Evolutionary conservation across 306 rosid genomes (phyloP).

Genomic region (Quercus dentata): DNA sequence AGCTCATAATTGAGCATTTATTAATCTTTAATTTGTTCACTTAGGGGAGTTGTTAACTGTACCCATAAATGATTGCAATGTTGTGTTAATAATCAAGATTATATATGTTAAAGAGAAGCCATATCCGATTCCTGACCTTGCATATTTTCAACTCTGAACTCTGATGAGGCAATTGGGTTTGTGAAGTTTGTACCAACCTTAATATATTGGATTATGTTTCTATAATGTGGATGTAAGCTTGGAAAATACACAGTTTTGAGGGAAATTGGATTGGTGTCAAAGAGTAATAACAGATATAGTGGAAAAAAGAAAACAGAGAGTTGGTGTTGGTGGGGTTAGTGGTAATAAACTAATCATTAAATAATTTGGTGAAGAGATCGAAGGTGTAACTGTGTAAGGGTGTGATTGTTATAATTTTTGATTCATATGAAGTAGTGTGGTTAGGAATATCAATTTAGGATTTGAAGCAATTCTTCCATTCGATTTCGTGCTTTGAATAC

Average conservation of each 20-base stretch:
- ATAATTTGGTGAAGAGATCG: conserved; percentile 38
- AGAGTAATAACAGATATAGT: conserved; percentile 19
- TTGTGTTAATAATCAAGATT: not conserved
- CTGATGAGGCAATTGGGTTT: not conserved
- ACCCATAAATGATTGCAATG: not conserved
- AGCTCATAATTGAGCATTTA: no score
- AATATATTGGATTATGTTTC: not conserved
- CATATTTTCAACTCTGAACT: not conserved
- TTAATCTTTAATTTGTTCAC: no score
- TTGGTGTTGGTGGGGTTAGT: conserved; percentile 27
- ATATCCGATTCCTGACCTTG: not conserved
- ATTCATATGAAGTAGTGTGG: conserved; percentile 28
- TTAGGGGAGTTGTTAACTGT: no score
- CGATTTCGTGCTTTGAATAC: conserved; percentile 18
- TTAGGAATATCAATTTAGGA: conserved; percentile 26
- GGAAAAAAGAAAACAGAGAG: not conserved
- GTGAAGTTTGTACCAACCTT: no score
- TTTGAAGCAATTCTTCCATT: conserved; percentile 20
- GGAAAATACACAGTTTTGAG: not conserved
- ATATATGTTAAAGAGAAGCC: not conserved
- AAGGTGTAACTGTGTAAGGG: conserved; percentile 30
- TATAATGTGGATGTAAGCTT: not conserved
- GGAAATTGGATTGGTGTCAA: conserved; percentile 14
- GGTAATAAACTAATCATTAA: conserved; percentile 27
- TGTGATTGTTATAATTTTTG: conserved; percentile 19